Conservation (phyloP, 257 asterid species). For the Gentiana dahurica region DNA sequence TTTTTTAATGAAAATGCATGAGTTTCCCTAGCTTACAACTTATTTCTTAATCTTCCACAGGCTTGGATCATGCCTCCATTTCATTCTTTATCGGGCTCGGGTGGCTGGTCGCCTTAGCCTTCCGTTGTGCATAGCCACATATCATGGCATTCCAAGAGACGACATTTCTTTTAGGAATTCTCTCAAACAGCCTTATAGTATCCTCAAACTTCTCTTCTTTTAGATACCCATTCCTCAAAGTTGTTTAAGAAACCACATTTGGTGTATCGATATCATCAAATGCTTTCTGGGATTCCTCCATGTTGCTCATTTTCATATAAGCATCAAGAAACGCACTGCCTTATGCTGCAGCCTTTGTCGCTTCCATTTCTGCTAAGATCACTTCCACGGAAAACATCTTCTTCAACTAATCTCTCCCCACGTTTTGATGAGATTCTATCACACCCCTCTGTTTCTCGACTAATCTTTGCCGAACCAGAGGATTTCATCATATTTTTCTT, state of each 20-base stretch:
- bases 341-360: too few relatives aligned
- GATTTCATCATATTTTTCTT: slow-evolving; percentile 13
- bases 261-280: slow-evolving; percentile 47
- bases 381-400: slow-evolving; percentile 39
- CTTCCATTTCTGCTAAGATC: slow-evolving; percentile 21
- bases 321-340: too few relatives aligned
- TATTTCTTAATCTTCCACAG: too few relatives aligned
- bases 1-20: too few relatives aligned
- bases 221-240: slow-evolving; percentile 39
- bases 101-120: too few relatives aligned
- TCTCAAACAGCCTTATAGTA: slow-evolving; percentile 32
- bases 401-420: slow-evolving; percentile 80
- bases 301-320: slow-evolving; percentile 25
- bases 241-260: slow-evolving; percentile 26
- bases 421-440: slow-evolving; percentile 23
- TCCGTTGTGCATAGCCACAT: slow-evolving; percentile 26
- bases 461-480: slow-evolving; percentile 25
- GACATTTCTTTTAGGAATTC: slow-evolving; percentile 57
- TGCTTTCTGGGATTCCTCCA: slow-evolving; percentile 32
- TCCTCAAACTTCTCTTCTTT: slow-evolving; percentile 41
- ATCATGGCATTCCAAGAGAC: slow-evolving; percentile 82
- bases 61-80: too few relatives aligned
- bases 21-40: too few relatives aligned
- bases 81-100: too few relatives aligned
- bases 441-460: slow-evolving; percentile 29